Percentiles rank a stretch among this genome's conserved stretches.
These are phyloP conservation scores for Penicillium verrucosum DNA, from an alignment of 2,329 filamentous ascomycete genomes.

Conservation along the genomic window DNA sequence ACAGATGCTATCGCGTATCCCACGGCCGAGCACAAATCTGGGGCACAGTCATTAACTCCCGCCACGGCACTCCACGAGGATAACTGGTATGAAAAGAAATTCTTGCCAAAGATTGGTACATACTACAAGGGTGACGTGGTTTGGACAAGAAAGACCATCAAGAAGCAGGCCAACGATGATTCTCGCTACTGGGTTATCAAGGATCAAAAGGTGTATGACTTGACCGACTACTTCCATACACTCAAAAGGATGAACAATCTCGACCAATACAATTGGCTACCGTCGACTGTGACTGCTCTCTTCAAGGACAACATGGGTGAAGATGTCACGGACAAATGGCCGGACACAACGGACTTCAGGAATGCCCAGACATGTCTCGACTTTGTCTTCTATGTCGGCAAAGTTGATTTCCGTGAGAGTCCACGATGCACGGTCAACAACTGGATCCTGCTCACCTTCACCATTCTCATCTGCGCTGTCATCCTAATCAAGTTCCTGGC, in stretches of 20 bases:
- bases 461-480: constrained; percentile 75
- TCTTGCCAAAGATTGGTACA: constrained; percentile 75
- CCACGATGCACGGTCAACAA: constrained; percentile 82
- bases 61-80: constrained; percentile 58
- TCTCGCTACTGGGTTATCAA: constrained; percentile 78
- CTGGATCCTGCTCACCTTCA: constrained; percentile 83
- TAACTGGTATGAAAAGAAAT: constrained; percentile 74
- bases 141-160: constrained; percentile 59
- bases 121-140: constrained; percentile 88
- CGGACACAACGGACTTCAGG: constrained; percentile 49
- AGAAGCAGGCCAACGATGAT: constrained; percentile 62
- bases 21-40: constrained; percentile 67
- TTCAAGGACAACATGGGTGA: constrained; percentile 73
- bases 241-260: constrained; percentile 56
- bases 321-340: constrained; percentile 69
- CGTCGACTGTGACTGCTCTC: constrained; percentile 62
- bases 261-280: constrained; percentile 67
- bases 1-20: constrained; percentile 62
- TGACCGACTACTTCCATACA: constrained; percentile 89
- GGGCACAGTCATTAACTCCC: constrained; percentile 55
- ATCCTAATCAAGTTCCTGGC: constrained; percentile 87
- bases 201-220: constrained; percentile 73
- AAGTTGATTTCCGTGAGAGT: constrained; percentile 75
- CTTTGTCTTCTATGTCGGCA: constrained; percentile 78
- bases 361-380: constrained; percentile 78